Evolutionary conservation across 2,329 filamentous ascomycete genomes (phyloP), one percentile per base, ranked within the genome.

Genomic region (Neonectria coccinea): DNA sequence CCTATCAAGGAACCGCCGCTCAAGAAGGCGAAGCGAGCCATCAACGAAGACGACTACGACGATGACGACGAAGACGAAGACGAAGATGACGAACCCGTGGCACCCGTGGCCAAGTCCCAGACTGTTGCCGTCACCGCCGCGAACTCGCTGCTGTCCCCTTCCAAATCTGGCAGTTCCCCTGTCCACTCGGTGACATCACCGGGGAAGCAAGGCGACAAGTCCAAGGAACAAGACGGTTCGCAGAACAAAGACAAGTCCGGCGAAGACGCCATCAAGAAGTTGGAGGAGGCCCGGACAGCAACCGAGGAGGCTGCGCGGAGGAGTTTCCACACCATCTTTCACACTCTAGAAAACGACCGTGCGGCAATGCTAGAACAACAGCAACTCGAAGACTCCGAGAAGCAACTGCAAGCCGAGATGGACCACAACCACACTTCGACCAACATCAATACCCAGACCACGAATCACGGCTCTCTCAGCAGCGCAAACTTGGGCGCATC

Each of bases 331-430:
- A 97, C 93, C 10, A 86, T 97, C 69, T 97, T 98, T 79, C 95
- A 97, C 79, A 97, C 96, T 1, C 85, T 98, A 33, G 96, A 99
- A 79, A 96, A 95, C 77, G 96, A 99, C 77, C 89, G 93, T 59
- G 93, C 95, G 73, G 96, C 96, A 53, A 98, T 99, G 96, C 81
- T 98, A 62, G 96, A 99, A 79, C 96, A 99, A 79, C 94, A 98
- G 79, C 93, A 95, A 78, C 86, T 99, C 27, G 96, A 99, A 76
- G 96, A 98, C 78, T 94, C 97, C 1, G 96, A 99, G 78, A 92
- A 97, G 77, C 94, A 97, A 77, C 91, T 98, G 10, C 95, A 98
- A 78, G 94, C 94, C 14, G 96, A 99, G 80, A 96, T 97, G 85
- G 94, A 94, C 57, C 86, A 89, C 74, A 87, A 86, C 58, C 86